Conservation (phyloP, 768 basidiomycete species). For the Pulveroboletus ravenelii region DNA sequence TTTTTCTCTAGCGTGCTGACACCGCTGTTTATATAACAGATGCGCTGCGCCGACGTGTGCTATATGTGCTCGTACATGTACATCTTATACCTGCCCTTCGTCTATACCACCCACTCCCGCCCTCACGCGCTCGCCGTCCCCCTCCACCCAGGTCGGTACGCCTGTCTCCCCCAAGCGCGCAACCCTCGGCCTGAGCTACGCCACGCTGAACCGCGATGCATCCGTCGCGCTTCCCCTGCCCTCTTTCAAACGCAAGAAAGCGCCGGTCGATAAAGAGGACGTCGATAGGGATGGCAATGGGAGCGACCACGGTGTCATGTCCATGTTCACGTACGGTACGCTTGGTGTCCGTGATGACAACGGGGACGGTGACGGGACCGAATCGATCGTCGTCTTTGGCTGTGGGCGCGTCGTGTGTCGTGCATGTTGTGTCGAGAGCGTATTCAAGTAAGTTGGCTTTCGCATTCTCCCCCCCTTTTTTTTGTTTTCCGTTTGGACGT, state of each 20-base stretch:
- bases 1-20: constrained; percentile 4
- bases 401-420: constrained; percentile 35
- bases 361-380: constrained; percentile 1
- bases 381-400: constrained; percentile 22
- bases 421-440: constrained; percentile 34
- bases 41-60: constrained; percentile 33
- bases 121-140: constrained; percentile 32
- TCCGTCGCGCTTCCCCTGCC: not conserved
- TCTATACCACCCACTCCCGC: constrained; percentile 36
- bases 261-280: constrained; percentile 20
- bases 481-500: not conserved
- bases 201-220: constrained; percentile 20
- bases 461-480: not conserved
- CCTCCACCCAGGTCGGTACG: constrained; percentile 9
- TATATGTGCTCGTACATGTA: constrained; percentile 37
- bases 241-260: constrained; percentile 27
- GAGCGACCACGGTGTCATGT: not conserved
- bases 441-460: constrained; percentile 29
- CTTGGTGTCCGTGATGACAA: not conserved
- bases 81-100: constrained; percentile 27
- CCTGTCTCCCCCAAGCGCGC: constrained; percentile 27
- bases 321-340: not conserved
- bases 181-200: constrained; percentile 21
- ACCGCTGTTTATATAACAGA: constrained; percentile 11
- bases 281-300: constrained; percentile 2